Evolutionary conservation across 805 yeast species (phyloP).

Genomic region (Candida ponderosae): DNA sequence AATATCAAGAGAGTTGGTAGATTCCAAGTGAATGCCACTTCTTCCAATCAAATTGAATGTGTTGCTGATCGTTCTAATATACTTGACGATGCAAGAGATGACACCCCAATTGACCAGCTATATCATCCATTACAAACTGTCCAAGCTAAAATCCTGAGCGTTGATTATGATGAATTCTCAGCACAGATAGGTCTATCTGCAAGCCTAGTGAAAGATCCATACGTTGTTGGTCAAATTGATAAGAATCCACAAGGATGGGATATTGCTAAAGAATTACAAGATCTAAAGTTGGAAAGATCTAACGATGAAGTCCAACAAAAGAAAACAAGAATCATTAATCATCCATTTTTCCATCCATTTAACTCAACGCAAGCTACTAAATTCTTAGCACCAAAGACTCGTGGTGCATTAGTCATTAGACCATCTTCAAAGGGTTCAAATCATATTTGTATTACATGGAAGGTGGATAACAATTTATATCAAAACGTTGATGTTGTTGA

Average conservation of each 20-base stretch:
- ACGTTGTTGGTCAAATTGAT: slow-evolving; percentile 21
- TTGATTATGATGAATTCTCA: slow-evolving; percentile 67
- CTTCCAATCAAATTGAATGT: slow-evolving; percentile 63
- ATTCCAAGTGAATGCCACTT: slow-evolving; percentile 32
- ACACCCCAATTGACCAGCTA: slow-evolving; percentile 38
- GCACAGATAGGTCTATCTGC: slow-evolving; percentile 69
- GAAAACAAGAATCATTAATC: slow-evolving; percentile 75
- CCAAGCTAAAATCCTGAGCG: slow-evolving; percentile 67
- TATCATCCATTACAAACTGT: slow-evolving; percentile 70
- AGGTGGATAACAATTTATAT: slow-evolving; percentile 81
- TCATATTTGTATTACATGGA: slow-evolving; percentile 93
- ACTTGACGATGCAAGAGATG: slow-evolving; percentile 10
- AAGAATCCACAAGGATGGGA: slow-evolving; percentile 75
- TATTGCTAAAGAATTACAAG: slow-evolving; percentile 62
- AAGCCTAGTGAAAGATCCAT: slow-evolving; percentile 50
- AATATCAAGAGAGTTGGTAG: slow-evolving; percentile 54
- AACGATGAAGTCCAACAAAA: slow-evolving; percentile 61
- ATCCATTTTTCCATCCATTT: slow-evolving; percentile 83
- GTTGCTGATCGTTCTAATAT: slow-evolving; percentile 31
- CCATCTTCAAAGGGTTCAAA: slow-evolving; percentile 89
- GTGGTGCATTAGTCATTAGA: slow-evolving; percentile 90
- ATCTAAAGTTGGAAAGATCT: slow-evolving; percentile 47
- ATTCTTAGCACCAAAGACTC: slow-evolving; percentile 75
- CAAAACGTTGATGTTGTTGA: slow-evolving; percentile 89
- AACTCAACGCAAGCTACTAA: slow-evolving; percentile 87